phyloP scores from a whole-genome alignment of 352 stramenopile genomes.

The Globisporangium sylvaticum region DNA sequence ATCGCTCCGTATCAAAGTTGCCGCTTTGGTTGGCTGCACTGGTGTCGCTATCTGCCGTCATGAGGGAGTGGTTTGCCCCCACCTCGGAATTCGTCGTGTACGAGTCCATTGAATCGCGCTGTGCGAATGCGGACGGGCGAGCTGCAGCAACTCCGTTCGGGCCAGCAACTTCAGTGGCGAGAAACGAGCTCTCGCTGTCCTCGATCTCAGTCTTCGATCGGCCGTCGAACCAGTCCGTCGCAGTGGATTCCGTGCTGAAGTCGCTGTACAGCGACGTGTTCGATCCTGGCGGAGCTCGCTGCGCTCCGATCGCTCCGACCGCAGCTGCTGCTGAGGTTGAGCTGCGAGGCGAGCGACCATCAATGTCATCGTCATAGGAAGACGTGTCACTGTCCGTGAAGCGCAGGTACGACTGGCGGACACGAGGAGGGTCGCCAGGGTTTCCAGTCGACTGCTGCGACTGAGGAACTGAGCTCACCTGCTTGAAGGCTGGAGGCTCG shows the following conservation, averaged over 20 bases:
- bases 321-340: not conserved
- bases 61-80: conserved; percentile 7
- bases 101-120: conserved; percentile 9
- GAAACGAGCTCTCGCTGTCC: conserved; percentile 12
- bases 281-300: conserved; percentile 29
- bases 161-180: not conserved
- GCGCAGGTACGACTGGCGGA: conserved; percentile 16
- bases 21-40: conserved; percentile 6
- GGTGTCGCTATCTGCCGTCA: conserved; percentile 16
- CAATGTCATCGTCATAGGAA: conserved; percentile 17
- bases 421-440: not conserved
- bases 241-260: conserved; percentile 35
- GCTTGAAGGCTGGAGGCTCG: conserved; percentile 16
- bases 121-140: not conserved
- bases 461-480: conserved; percentile 1
- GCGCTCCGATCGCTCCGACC: conserved; percentile 9
- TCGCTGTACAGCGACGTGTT: conserved; percentile 41
- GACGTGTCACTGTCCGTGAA: conserved; percentile 22
- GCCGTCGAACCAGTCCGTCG: conserved; percentile 36
- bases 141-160: not conserved
- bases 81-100: conserved; percentile 19
- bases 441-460: conserved; percentile 9
- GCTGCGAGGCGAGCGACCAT: conserved; percentile 13
- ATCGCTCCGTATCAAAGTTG: conserved; percentile 2
- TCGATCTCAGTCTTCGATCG: conserved; percentile 48